Conservation (phyloP, 352 stramenopile species). For the Pythium dissimile region DNA sequence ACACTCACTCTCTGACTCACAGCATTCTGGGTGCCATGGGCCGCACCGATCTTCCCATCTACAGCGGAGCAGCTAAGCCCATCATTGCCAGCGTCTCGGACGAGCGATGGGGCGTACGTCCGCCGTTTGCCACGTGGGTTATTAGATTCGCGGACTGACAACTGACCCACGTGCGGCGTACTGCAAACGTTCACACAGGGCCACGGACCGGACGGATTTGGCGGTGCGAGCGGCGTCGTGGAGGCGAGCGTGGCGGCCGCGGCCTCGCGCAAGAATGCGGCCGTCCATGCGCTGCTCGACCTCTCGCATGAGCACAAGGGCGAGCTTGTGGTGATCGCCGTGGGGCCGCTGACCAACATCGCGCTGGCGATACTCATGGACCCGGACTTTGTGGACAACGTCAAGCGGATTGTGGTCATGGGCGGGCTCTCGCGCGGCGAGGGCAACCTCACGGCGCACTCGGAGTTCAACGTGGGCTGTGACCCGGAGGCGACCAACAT, state of each 20-base stretch:
- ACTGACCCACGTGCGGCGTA: too few relatives aligned
- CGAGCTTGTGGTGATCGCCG: constrained; percentile 69
- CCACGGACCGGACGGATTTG: constrained; percentile 71
- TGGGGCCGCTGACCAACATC: constrained; percentile 79
- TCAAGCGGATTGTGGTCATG: constrained; percentile 75
- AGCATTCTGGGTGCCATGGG: constrained; percentile 63
- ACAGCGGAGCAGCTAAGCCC: constrained; percentile 57
- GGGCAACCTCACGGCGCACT: constrained; percentile 62
- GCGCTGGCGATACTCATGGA: constrained; percentile 72
- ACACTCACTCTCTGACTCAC: background rate
- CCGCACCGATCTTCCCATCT: constrained; percentile 48
- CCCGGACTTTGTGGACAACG: constrained; percentile 52
- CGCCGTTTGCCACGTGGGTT: too few relatives aligned
- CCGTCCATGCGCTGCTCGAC: constrained; percentile 63
- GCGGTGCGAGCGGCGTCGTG: constrained; percentile 44
- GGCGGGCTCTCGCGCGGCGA: constrained; percentile 63
- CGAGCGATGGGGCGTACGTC: constrained; percentile 50
- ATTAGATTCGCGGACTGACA: too few relatives aligned
- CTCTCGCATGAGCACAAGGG: constrained; percentile 48
- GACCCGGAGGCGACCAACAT: constrained; percentile 79
- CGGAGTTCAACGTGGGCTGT: constrained; percentile 80
- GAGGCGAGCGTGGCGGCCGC: constrained; percentile 16
- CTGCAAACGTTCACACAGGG: too few relatives aligned
- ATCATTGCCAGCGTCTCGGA: constrained; percentile 67
- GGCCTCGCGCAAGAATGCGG: constrained; percentile 47